These are phyloP conservation scores for Irpex sp. DNA, from an alignment of 1,284 basidiomycete species.

Conservation along the genomic window DNA sequence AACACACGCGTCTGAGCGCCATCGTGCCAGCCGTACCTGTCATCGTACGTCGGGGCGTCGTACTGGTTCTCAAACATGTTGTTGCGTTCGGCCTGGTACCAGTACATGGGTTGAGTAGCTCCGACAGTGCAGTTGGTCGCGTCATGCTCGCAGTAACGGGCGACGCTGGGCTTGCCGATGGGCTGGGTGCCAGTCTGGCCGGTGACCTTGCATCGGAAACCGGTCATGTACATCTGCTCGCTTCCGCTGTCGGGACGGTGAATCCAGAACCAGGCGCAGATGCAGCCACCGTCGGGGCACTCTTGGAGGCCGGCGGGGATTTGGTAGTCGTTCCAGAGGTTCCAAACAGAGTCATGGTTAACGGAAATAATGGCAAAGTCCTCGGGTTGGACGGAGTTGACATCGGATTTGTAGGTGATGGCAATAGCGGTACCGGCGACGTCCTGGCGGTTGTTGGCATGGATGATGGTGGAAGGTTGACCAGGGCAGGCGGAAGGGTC, in stretches of 20 bases:
- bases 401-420: slow-evolving; percentile 69
- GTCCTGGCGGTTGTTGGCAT: slow-evolving; percentile 31
- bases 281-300: slow-evolving; percentile 61
- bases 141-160: slow-evolving; percentile 58
- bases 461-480: slow-evolving; percentile 44
- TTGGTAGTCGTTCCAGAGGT: slow-evolving; percentile 58
- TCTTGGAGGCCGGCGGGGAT: slow-evolving; percentile 65
- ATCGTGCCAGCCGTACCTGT: slow-evolving; percentile 54
- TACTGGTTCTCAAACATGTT: slow-evolving; percentile 57
- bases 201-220: slow-evolving; percentile 69
- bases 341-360: slow-evolving; percentile 72
- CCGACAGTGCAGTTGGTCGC: slow-evolving; percentile 66
- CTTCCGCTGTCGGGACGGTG: slow-evolving; percentile 28
- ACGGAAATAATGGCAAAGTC: slow-evolving; percentile 73
- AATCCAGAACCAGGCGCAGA: slow-evolving; percentile 75
- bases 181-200: slow-evolving; percentile 48
- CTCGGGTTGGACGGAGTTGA: slow-evolving; percentile 50
- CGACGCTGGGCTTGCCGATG: slow-evolving; percentile 47
- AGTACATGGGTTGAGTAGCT: slow-evolving; percentile 63
- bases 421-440: slow-evolving; percentile 65
- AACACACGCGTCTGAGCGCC: slow-evolving; percentile 66
- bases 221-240: slow-evolving; percentile 63
- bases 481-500: slow-evolving; percentile 47
- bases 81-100: slow-evolving; percentile 58
- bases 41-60: slow-evolving; percentile 54